Percentiles rank a stretch among this genome's conserved stretches.
Conservation (phyloP, 2,329 filamentous ascomycete genomes). For the Aspergillus transmontanensis region DNA sequence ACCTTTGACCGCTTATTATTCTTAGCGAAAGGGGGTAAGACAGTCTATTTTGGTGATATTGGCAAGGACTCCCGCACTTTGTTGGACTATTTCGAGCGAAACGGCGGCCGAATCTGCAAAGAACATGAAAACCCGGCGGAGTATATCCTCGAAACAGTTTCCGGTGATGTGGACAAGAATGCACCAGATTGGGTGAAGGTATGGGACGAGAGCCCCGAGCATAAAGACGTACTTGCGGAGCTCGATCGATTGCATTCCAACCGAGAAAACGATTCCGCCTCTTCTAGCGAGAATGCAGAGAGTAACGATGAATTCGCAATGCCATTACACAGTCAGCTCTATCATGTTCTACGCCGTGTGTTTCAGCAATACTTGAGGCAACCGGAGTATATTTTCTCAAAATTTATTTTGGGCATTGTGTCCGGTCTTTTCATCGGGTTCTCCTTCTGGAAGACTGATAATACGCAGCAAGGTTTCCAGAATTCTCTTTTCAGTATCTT, state of each 20-base stretch:
- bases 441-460: constrained; percentile 70
- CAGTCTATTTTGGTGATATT: constrained; percentile 66
- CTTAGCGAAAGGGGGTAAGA: constrained; percentile 61
- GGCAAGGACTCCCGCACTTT: constrained; percentile 57
- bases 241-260: constrained; percentile 50
- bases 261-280: background rate
- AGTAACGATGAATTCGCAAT: constrained; percentile 73
- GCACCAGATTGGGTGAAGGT: constrained; percentile 62
- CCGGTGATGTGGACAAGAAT: constrained; percentile 61
- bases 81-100: constrained; percentile 60
- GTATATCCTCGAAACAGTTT: constrained; percentile 61
- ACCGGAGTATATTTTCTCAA: constrained; percentile 80
- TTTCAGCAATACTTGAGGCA: constrained; percentile 87
- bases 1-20: constrained; percentile 67
- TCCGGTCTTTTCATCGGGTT: constrained; percentile 74
- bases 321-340: constrained; percentile 65
- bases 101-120: constrained; percentile 49
- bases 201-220: constrained; percentile 60
- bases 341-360: constrained; percentile 67
- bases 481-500: constrained; percentile 85
- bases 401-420: constrained; percentile 62
- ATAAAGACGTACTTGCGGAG: constrained; percentile 55
- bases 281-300: constrained; percentile 51
- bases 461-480: constrained; percentile 73
- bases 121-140: constrained; percentile 56